Base-by-base conservation (phyloP, 352 stramenopile species). In the Globisporangium perplexum region DNA sequence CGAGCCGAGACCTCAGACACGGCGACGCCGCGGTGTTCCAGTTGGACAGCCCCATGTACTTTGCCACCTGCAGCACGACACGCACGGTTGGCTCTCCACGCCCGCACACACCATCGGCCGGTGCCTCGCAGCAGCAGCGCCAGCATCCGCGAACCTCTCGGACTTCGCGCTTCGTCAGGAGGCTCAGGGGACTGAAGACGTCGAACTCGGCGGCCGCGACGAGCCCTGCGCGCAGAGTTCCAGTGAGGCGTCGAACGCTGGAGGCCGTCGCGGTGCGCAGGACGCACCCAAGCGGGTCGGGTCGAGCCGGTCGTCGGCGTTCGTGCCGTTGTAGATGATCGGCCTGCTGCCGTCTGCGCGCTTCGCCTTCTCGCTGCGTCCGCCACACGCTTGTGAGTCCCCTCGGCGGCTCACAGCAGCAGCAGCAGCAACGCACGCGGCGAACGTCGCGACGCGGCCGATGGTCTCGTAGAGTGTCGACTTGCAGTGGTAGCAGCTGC, bases 291-390 rank as follows among this genome's bases (percentile, higher is more conserved):
- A 51, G 18, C 96, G 74, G 0, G 95, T 99, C 11, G 87, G 81
- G 68, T 99, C 96, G 44, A 86, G 60, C 15, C 88, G 73, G 59
- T 99, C 96, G 57, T 98, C 95, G 1, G 83, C 83, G 60, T 99
- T 99, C 0, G 96, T 99, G 50, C 96, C 96, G 66, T 99, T 98
- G 81, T 98, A 99, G 10, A 99, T 63, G 30, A 86, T 61, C 0
- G 69, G 65, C 22, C 68, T 63, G 15, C 12, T 7, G 48, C 45
- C 26, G 2, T 23, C 18, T 14, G 46, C 36, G 6, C 10, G 1
- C 30, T 41, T 53, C 6, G 63, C 46, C 50, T 70, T 49, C 53
- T 79, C 52, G 46, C 69, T 54, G 49, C 61, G 55, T 20, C 20
- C 11, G 15, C 18, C 8, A 6, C n/a, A 49, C 26, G 18, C 14